Base-by-base conservation (phyloP, 2,329 filamentous ascomycete genomes). In the Colletotrichum noveboracense region DNA sequence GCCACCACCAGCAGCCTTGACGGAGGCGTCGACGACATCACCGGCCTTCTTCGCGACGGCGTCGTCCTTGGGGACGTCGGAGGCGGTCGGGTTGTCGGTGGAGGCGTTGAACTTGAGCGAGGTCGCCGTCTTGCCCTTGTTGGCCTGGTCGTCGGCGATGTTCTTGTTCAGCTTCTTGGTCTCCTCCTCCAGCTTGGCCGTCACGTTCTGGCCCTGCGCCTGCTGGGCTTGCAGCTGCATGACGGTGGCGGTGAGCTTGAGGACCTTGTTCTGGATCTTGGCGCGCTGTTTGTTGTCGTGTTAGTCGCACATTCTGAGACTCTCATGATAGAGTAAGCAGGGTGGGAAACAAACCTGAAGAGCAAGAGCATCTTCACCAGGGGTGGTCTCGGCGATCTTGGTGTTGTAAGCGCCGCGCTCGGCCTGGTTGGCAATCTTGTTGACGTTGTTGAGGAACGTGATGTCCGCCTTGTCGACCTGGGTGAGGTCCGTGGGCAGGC, bases 181-280 rank as follows among this genome's bases (percentile, higher is more conserved):
- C 82, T 91, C 88, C 10, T 83, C 83, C 0, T 81, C 87, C 3
- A 91, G 78, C 76, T 88, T 85, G 8, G 80, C 84, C 10, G 85
- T 80, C 1, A 88, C 86, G 74, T 88, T 85, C 18, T 86, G 75
- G 26, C 90, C 89, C 78, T 91, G 88, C 0, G 89, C 90, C 73
- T 86, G 82, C 75, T 91, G 82, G 55, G 88, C 85, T 80, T 87
- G 83, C 9, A 91, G 87, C 77, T 86, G 83, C 38, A 91, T 81
- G 28, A 90, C 83, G 62, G 88, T 88, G 30, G 89, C 88, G 34
- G 86, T 87, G 77, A 91, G 84, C 84, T 91, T 91, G 67, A 91
- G 81, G 16, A 91, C 88, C 84, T 91, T 91, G 86, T 91, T 91
- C 87, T 90, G 90, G 74, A 88, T 91, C 84, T 91, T 91, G 80